A percentile compares a stretch with the other conserved stretches of the same genome.
These are phyloP conservation scores for Catunica adiposa DNA, from an alignment of 2,329 filamentous ascomycete genomes.

Conservation along the genomic window DNA sequence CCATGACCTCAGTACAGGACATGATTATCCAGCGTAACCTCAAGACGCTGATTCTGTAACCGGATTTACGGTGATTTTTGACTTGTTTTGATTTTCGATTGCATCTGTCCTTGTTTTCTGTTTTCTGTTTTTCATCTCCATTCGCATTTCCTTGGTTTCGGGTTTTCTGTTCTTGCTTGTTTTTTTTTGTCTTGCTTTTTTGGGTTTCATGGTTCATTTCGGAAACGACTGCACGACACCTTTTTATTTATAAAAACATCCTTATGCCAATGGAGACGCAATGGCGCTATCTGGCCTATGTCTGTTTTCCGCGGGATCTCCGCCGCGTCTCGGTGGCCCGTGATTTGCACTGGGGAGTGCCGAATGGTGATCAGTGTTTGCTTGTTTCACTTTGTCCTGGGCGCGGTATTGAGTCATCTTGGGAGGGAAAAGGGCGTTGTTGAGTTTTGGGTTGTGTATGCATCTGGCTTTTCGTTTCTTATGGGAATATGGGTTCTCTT, in stretches of 20 bases:
- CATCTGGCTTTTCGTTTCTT: background rate
- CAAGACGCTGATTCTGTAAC: slow-evolving; percentile 58
- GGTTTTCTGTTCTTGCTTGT: background rate
- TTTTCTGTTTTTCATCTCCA: background rate
- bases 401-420: too few species aligned
- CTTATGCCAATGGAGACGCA: background rate
- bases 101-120: background rate
- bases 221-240: slow-evolving; percentile 1
- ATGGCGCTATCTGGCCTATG: background rate
- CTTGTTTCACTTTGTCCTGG: background rate
- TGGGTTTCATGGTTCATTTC: background rate
- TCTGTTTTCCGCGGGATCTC: background rate
- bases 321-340: background rate
- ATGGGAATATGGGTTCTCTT: too few species aligned
- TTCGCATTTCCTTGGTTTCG: background rate
- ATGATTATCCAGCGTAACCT: slow-evolving; percentile 77
- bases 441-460: background rate
- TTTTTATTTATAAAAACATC: background rate
- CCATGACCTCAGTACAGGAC: slow-evolving; percentile 72
- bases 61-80: background rate
- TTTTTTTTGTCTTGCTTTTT: background rate
- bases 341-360: background rate
- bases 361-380: background rate
- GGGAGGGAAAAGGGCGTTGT: too few species aligned
- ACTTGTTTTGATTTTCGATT: background rate